Percentiles rank a stretch among this genome's conserved stretches.
Evolutionary conservation across 805 yeast genomes (phyloP).

Genomic region (Dipodascopsis uninucleata): DNA sequence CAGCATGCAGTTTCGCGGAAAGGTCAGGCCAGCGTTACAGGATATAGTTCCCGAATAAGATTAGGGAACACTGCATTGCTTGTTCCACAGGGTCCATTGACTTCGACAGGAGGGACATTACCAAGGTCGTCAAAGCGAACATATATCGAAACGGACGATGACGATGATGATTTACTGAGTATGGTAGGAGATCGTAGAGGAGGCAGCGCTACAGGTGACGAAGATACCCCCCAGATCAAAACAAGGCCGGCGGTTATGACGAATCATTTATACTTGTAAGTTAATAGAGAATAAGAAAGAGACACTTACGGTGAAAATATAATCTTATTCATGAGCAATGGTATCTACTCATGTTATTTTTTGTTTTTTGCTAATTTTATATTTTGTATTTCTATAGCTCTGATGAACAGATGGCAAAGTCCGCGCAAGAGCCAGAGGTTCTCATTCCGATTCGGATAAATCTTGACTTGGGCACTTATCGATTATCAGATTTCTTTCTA

Average conservation of each 20-base stretch:
- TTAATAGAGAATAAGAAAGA: background rate
- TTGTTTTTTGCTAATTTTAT: background rate
- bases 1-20: too few species aligned
- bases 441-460: conserved; percentile 66
- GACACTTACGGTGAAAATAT: background rate
- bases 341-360: background rate
- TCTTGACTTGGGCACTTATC: conserved; percentile 52
- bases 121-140: conserved; percentile 23
- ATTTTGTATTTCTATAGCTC: conserved; percentile 20
- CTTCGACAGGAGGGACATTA: conserved; percentile 22
- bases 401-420: conserved; percentile 38
- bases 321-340: background rate
- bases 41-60: conserved; percentile 24
- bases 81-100: conserved; percentile 24
- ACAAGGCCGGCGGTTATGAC: conserved; percentile 22
- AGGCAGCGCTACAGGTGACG: conserved; percentile 8
- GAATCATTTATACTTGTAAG: conserved; percentile 17
- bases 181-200: conserved; percentile 5
- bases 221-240: conserved; percentile 5
- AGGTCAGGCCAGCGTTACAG: conserved; percentile 26
- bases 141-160: conserved; percentile 25
- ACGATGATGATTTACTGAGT: conserved; percentile 14
- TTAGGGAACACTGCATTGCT: conserved; percentile 24
- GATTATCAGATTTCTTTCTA: conserved; percentile 62
- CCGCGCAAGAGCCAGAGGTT: conserved; percentile 42